A percentile compares a stretch with the other conserved stretches of the same genome.
phyloP scores from a whole-genome alignment of 352 stramenopile species.

The Phytophthora sojae region DNA sequence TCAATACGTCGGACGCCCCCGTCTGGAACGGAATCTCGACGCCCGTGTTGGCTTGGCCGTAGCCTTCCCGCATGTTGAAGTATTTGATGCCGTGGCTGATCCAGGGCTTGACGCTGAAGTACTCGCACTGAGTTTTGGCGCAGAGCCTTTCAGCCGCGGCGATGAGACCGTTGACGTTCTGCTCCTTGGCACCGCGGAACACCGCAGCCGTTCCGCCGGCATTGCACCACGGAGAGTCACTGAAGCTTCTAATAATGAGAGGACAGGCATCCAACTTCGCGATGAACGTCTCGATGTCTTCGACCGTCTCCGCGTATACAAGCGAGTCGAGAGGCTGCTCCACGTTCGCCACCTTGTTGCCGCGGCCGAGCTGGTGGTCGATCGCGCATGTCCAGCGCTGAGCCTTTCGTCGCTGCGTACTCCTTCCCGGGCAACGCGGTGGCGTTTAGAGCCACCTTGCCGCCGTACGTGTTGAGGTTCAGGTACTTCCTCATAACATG shows the following conservation, averaged over 20 bases:
- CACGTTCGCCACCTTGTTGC: slow-evolving; percentile 65
- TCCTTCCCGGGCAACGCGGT: slow-evolving; percentile 44
- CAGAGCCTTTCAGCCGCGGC: slow-evolving; percentile 54
- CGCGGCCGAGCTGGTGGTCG: slow-evolving; percentile 61
- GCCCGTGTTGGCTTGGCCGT: slow-evolving; percentile 34
- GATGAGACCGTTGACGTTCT: slow-evolving; percentile 52
- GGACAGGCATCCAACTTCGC: slow-evolving; percentile 44
- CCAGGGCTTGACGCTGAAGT: slow-evolving; percentile 58
- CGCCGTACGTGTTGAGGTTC: slow-evolving; percentile 69
- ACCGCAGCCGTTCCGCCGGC: slow-evolving; percentile 55
- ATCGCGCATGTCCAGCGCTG: slow-evolving; percentile 60
- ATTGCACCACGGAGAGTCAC: slow-evolving; percentile 38
- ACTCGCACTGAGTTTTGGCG: slow-evolving; percentile 52
- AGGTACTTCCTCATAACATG: slow-evolving; percentile 71
- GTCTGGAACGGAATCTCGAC: slow-evolving; percentile 62
- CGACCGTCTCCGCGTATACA: slow-evolving; percentile 58
- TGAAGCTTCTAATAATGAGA: slow-evolving; percentile 6
- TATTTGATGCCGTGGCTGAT: slow-evolving; percentile 60
- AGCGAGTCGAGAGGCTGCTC: slow-evolving; percentile 53
- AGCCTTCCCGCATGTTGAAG: slow-evolving; percentile 74
- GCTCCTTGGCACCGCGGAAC: slow-evolving; percentile 57
- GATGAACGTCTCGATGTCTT: slow-evolving; percentile 50
- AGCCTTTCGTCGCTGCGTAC: slow-evolving; percentile 48
- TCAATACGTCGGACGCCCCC: slow-evolving; percentile 51
- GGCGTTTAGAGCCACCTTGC: slow-evolving; percentile 43